Conservation (phyloP, 2,329 filamentous ascomycete genomes). For the Botrytis squamosa region DNA sequence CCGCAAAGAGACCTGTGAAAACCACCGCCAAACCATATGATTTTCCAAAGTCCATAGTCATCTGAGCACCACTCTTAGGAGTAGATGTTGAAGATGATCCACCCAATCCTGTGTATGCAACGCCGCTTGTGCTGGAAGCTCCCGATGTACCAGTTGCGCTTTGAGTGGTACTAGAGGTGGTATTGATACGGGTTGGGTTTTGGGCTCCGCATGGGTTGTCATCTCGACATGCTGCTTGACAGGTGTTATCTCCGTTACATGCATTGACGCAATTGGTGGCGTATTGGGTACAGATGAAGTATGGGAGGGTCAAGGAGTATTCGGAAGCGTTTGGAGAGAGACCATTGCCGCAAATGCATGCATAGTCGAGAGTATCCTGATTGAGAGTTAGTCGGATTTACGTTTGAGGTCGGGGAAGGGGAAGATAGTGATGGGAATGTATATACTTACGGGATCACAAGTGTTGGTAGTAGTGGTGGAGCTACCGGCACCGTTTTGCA, state of each 20-base stretch:
- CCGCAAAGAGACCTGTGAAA: constrained; percentile 54
- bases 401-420: neutral
- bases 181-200: constrained; percentile 61
- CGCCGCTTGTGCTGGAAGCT: constrained; percentile 31
- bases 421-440: neutral
- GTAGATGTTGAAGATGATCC: constrained; percentile 33
- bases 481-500: constrained; percentile 50
- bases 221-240: constrained; percentile 58
- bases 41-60: constrained; percentile 51
- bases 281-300: constrained; percentile 71
- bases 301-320: constrained; percentile 76
- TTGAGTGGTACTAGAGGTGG: constrained; percentile 45
- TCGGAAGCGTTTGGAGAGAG: constrained; percentile 69
- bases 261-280: constrained; percentile 63
- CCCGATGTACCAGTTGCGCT: constrained; percentile 44
- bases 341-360: constrained; percentile 69
- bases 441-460: constrained; percentile 61
- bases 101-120: constrained; percentile 47
- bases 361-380: constrained; percentile 61
- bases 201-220: constrained; percentile 73
- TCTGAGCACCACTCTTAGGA: constrained; percentile 38
- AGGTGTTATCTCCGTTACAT: constrained; percentile 59
- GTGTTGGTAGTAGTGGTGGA: constrained; percentile 56
- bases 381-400: neutral
- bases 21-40: constrained; percentile 56